Evolutionary conservation across 2,329 filamentous ascomycete genomes (phyloP).

Genomic region (Ceratocystis harringtonii): DNA sequence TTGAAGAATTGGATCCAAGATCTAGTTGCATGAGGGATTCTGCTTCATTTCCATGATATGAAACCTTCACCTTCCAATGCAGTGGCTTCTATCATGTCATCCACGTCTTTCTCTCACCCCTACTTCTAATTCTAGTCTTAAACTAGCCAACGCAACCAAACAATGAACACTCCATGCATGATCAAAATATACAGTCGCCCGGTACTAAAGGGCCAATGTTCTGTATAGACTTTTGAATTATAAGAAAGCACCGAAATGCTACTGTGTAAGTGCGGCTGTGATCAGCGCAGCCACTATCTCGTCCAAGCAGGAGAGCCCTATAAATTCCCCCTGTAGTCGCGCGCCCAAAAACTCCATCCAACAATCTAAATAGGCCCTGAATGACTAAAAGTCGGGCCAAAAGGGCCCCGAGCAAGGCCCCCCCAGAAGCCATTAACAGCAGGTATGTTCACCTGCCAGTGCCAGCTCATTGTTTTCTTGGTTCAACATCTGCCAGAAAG

Average conservation of each 20-base stretch:
- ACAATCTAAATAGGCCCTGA: background rate
- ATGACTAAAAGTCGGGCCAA: no score
- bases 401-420: no score
- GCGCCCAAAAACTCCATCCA: background rate
- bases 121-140: no score
- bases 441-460: background rate
- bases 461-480: background rate
- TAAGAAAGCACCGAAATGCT: background rate
- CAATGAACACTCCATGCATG: no score
- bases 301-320: background rate
- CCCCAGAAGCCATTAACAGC: no score
- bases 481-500: background rate
- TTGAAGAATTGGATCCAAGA: background rate
- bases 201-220: no score
- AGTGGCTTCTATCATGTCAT: background rate
- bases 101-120: background rate
- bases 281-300: background rate
- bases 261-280: background rate
- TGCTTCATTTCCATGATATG: background rate
- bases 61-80: background rate
- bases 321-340: background rate
- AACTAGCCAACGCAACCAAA: no score
- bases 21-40: conserved; percentile 3
- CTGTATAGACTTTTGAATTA: no score
- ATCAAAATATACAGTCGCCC: no score